Conservation (phyloP, 2,329 filamentous ascomycete species). For the Fusarium buxicola region DNA sequence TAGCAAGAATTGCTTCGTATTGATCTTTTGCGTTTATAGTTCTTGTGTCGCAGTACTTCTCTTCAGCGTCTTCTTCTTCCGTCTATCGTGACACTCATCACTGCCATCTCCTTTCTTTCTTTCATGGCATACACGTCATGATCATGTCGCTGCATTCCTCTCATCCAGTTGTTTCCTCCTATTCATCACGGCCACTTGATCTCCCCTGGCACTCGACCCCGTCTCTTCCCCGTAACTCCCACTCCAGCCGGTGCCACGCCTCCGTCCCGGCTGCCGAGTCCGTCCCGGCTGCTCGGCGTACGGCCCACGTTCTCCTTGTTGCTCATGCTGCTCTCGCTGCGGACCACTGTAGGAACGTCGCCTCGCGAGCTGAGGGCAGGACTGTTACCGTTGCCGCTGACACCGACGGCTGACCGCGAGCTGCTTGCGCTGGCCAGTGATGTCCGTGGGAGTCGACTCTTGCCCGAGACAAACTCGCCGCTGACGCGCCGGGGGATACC, state of each 20-base stretch:
- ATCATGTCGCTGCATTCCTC: slow-evolving; percentile 10
- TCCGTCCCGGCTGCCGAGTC: slow-evolving; percentile 40
- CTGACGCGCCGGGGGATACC: slow-evolving; percentile 58
- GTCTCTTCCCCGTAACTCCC: slow-evolving; percentile 41
- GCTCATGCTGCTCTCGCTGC: slow-evolving; percentile 55
- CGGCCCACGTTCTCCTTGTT: slow-evolving; percentile 54
- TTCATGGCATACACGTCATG: slow-evolving; percentile 26
- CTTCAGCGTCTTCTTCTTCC: slow-evolving; percentile 9
- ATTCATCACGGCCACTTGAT: slow-evolving; percentile 43
- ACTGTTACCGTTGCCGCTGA: slow-evolving; percentile 34
- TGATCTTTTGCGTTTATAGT: slow-evolving; percentile 12
- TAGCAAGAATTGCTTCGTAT: slow-evolving; percentile 25
- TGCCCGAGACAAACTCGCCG: slow-evolving; percentile 53
- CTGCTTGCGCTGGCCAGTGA: slow-evolving; percentile 48
- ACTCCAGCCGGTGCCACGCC: slow-evolving; percentile 12
- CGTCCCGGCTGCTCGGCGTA: slow-evolving; percentile 42
- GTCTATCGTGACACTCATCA: slow-evolving; percentile 26
- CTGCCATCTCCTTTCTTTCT: background rate
- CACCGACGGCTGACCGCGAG: slow-evolving; percentile 29
- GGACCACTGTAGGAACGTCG: slow-evolving; percentile 49
- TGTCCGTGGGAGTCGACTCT: slow-evolving; percentile 56
- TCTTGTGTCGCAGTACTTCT: slow-evolving; percentile 14
- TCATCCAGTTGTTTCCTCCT: slow-evolving; percentile 5
- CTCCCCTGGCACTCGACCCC: slow-evolving; percentile 43
- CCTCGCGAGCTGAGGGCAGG: slow-evolving; percentile 29